Base-by-base conservation (phyloP, 2,329 filamentous ascomycete genomes). In the Dendryphion nanum region DNA sequence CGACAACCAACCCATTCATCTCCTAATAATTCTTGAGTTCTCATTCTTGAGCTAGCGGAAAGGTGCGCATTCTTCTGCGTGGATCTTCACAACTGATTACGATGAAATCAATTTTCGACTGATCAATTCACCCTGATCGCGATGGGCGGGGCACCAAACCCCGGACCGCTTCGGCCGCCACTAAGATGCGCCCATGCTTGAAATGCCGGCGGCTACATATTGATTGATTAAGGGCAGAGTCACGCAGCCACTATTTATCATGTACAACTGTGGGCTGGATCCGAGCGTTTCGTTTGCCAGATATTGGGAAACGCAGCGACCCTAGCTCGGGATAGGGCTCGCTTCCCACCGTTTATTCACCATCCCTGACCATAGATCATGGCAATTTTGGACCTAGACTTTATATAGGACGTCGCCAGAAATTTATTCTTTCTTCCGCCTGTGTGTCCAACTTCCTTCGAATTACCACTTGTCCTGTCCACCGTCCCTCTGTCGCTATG, bases 161-260 rank as follows among this genome's bases (percentile, higher is more conserved):
- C 53, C 61, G 59, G 61, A 57, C 59, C 59, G 61, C 40, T n/a
- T 35, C 50, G 45, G 49, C 61, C 61, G 61, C 53, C 50, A 55
- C 53, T 62, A 57, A 42, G 41, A 40, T 8, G n/a, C n/a, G 35
- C 42, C 33, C 34, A 33, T 40, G 33, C 46, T 45, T 50, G 40
- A 50, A 47, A 47, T 56, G 47, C 53, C 56, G 53, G 48, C 48
- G 51, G 53, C 50, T 55, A 44, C 55, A 62, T 51, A 47, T 58
- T 55, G 36, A 59, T 64, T 61, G 36, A 64, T 64, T 64, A 56
- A 54, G 39, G 37, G 39, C 14, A 16, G 37, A 40, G 52, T 56
- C 57, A 57, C 55, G 46, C 47, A 42, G 35, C 39, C 37, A 50
- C 30, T 18, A 28, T 36, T 26, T 30, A 42, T 30, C 33, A 41